phyloP scores from a whole-genome alignment of 805 yeast genomes.

The Candida rishiriensis region DNA sequence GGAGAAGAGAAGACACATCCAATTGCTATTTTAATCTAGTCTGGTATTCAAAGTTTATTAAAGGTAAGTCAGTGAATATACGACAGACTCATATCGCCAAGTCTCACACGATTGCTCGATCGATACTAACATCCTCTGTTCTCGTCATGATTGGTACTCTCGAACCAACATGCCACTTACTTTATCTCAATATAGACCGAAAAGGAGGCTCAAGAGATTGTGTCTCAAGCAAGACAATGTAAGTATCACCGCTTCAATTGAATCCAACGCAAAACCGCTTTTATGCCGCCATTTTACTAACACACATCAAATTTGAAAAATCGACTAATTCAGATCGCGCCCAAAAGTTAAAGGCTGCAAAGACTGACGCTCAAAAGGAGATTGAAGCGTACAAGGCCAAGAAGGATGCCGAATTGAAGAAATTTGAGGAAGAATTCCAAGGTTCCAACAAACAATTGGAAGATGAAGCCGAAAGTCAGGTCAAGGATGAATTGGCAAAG shows the following conservation, averaged over 20 bases:
- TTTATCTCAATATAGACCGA: slow-evolving; percentile 55
- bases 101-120: neutral
- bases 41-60: neutral
- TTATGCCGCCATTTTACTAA: neutral
- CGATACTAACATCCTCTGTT: slow-evolving; percentile 4
- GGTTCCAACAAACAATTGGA: slow-evolving; percentile 76
- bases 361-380: slow-evolving; percentile 86
- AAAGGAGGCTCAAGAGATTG: slow-evolving; percentile 95
- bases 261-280: neutral
- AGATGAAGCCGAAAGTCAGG: slow-evolving; percentile 70
- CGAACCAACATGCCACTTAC: neutral
- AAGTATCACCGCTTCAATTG: slow-evolving; percentile 29
- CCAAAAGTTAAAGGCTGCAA: slow-evolving; percentile 87
- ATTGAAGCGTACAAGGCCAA: slow-evolving; percentile 78
- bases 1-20: neutral
- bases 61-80: neutral
- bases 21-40: neutral
- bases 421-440: slow-evolving; percentile 65
- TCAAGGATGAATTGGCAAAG: slow-evolving; percentile 61
- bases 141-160: neutral
- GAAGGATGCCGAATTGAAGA: slow-evolving; percentile 78
- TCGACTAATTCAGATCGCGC: slow-evolving; percentile 53
- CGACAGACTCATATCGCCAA: neutral
- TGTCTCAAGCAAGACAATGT: slow-evolving; percentile 86
- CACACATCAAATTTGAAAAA: neutral